Percentiles rank a stretch among this genome's conserved stretches.
These are phyloP conservation scores for Cyberlindnera subsufficiens DNA, from an alignment of 805 yeast genomes.

Conservation along the genomic window DNA sequence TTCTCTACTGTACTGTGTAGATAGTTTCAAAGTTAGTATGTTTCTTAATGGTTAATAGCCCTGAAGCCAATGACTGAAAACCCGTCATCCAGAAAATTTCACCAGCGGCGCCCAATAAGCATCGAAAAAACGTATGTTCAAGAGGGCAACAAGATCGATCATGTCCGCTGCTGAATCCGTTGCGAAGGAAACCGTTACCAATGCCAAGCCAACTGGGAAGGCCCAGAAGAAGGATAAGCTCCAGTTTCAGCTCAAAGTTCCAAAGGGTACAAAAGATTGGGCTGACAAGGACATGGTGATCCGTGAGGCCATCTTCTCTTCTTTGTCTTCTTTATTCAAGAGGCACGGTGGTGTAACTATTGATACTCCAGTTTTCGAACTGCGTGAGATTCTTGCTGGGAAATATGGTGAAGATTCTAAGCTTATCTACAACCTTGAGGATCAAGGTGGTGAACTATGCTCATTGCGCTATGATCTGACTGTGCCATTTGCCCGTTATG, in stretches of 20 bases:
- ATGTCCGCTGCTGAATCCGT: constrained; percentile 3
- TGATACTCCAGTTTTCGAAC: constrained; percentile 97
- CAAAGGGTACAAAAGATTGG: constrained; percentile 98
- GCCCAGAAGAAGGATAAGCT: constrained; percentile 17
- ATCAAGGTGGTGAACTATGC: constrained; percentile 97
- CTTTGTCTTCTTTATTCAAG: constrained; percentile 71
- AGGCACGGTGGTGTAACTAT: constrained; percentile 98
- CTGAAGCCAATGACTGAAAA: too few relatives aligned
- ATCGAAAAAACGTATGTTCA: not conserved
- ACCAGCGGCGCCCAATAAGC: too few relatives aligned
- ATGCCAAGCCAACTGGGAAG: not conserved
- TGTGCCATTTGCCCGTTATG: constrained; percentile 96
- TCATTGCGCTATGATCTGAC: constrained; percentile 95
- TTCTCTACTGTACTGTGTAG: too few relatives aligned
- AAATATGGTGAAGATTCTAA: constrained; percentile 99
- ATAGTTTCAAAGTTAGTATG: too few relatives aligned
- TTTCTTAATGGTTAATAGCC: too few relatives aligned
- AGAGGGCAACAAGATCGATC: not conserved
- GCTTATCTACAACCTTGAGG: constrained; percentile 90
- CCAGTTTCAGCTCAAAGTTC: constrained; percentile 81
- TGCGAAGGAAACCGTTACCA: not conserved
- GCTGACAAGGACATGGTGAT: constrained; percentile 96
- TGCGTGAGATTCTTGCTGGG: constrained; percentile 91
- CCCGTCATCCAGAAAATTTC: too few relatives aligned
- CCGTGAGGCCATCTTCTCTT: constrained; percentile 78